These are phyloP conservation scores for Paecilomyces dactylethromorphus DNA, from an alignment of 2,329 filamentous ascomycete genomes.

Conservation along the genomic window DNA sequence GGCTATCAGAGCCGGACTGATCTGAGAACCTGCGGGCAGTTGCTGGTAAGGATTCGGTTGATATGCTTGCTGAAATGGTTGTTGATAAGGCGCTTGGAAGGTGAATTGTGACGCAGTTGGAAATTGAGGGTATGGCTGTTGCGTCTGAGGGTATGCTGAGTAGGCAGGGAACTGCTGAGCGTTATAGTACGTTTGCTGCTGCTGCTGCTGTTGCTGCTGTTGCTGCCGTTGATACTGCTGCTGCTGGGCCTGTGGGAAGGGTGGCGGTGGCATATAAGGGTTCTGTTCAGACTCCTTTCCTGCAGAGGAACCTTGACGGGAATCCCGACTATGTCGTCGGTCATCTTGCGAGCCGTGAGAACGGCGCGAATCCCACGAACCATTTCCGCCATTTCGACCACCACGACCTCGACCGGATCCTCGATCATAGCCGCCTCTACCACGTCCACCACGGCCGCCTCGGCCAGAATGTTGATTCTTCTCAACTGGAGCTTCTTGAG, in stretches of 20 bases:
- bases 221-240: conserved; percentile 15
- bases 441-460: conserved; percentile 40
- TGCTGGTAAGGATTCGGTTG: conserved; percentile 40
- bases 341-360: conserved; percentile 19
- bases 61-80: conserved; percentile 24
- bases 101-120: conserved; percentile 26
- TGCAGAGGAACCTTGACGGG: conserved; percentile 5
- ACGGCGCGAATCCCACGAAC: conserved; percentile 13
- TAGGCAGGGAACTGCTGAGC: conserved; percentile 22
- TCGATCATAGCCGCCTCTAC: conserved; percentile 37
- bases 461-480: conserved; percentile 19
- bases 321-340: conserved; percentile 18
- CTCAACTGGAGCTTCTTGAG: conserved; percentile 30
- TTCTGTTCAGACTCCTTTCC: conserved; percentile 4
- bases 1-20: conserved; percentile 55
- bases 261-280: conserved; percentile 10
- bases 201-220: conserved; percentile 17
- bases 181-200: conserved; percentile 16
- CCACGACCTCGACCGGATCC: conserved; percentile 28
- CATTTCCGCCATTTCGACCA: conserved; percentile 24
- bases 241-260: conserved; percentile 14
- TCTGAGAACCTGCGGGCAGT: conserved; percentile 41
- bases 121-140: conserved; percentile 30
- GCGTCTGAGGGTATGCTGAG: conserved; percentile 19
- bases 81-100: conserved; percentile 34